These are phyloP conservation scores for Pichia deserticola DNA, from an alignment of 805 yeast genomes.

Conservation along the genomic window DNA sequence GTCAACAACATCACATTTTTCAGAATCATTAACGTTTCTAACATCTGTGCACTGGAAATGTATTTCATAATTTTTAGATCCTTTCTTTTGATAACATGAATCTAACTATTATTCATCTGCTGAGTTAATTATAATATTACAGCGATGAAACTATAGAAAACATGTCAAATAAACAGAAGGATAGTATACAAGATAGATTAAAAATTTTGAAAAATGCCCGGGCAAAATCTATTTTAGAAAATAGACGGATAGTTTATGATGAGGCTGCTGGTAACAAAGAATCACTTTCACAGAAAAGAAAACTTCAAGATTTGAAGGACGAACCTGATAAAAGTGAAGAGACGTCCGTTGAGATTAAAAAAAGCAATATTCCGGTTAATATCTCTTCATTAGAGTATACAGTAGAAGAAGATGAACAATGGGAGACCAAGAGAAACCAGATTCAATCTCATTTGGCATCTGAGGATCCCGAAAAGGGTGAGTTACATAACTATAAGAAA, in stretches of 20 bases:
- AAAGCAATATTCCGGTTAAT: not conserved
- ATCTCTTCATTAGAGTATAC: constrained; percentile 35
- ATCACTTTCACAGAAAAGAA: not conserved
- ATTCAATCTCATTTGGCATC: constrained; percentile 28
- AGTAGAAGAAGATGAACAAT: constrained; percentile 55
- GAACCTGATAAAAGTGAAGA: not conserved
- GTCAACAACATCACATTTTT: no score
- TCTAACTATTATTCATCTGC: no score
- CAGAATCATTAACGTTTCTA: no score
- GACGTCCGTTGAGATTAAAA: not conserved
- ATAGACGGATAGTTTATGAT: constrained; percentile 10
- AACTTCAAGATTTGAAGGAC: not conserved
- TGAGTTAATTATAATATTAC: no score
- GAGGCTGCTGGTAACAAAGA: constrained; percentile 6
- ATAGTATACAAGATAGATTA: not conserved
- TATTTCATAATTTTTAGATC: no score
- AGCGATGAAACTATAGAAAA: no score
- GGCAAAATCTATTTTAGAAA: constrained; percentile 3
- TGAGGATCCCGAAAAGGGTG: constrained; percentile 22
- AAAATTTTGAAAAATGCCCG: constrained; percentile 4
- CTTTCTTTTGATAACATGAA: no score
- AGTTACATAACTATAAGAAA: constrained; percentile 42
- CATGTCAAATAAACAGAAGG: not conserved
- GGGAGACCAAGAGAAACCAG: constrained; percentile 28
- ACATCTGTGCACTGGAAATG: no score